These are phyloP conservation scores for Globisporangium orthogonon DNA, from an alignment of 352 stramenopile genomes.

Conservation along the genomic window DNA sequence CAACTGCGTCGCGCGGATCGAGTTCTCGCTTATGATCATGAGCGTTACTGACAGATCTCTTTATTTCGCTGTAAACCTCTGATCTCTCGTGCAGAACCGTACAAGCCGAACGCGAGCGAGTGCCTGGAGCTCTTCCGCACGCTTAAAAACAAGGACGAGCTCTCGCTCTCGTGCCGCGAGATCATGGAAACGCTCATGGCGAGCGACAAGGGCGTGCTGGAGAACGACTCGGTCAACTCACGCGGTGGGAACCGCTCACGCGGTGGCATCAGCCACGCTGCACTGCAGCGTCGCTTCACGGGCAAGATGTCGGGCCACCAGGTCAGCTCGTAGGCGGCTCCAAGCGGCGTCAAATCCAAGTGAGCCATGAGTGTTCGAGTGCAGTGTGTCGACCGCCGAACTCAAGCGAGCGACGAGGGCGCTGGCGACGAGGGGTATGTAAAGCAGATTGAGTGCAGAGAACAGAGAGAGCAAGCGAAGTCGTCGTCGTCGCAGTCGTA, in stretches of 20 bases:
- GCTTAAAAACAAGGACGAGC: slow-evolving; percentile 80
- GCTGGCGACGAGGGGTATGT: background rate
- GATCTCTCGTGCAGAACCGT: slow-evolving; percentile 14
- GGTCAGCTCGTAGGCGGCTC: slow-evolving; percentile 18
- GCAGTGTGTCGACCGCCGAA: background rate
- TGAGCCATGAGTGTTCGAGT: background rate
- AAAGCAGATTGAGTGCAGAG: slow-evolving; percentile 1
- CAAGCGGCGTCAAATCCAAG: background rate
- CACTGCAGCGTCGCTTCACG: slow-evolving; percentile 72
- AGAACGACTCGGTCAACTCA: slow-evolving; percentile 67
- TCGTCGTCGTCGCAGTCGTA: background rate
- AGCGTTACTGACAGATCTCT: too few relatives aligned
- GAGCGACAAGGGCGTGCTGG: slow-evolving; percentile 54
- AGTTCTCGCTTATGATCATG: too few relatives aligned
- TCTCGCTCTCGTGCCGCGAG: slow-evolving; percentile 62
- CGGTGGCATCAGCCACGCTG: slow-evolving; percentile 65
- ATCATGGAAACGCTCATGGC: slow-evolving; percentile 66
- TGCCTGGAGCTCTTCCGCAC: slow-evolving; percentile 67
- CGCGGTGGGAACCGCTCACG: slow-evolving; percentile 47
- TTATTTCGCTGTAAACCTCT: background rate
- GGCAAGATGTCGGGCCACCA: slow-evolving; percentile 77
- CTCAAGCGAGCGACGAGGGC: background rate
- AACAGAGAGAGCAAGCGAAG: background rate
- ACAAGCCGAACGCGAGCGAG: slow-evolving; percentile 31
- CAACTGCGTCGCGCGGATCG: too few relatives aligned